Base-by-base conservation (phyloP, 495 filamentous ascomycete species). In the Talaromyces thailandensis region DNA sequence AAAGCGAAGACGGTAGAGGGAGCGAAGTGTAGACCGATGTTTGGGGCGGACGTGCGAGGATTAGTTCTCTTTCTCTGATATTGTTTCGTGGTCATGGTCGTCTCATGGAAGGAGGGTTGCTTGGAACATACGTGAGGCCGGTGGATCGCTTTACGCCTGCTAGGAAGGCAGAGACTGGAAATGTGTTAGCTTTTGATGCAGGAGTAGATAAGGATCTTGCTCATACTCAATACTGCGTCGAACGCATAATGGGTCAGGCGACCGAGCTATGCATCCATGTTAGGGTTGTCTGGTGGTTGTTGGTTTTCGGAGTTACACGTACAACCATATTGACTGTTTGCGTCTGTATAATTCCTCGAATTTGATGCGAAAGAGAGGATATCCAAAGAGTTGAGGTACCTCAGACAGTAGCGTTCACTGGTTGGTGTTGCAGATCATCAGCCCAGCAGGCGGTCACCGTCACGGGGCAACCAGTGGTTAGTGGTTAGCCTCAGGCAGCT, bases 101-200 rank as follows among this genome's bases (percentile, higher is more conserved):
- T 43, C 18, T 18, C 6, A 43, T 25, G 31, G 31, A 40, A 14
- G n/a, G 23, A 11, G 35, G 11, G 25, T 24, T 16, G 4, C 7
- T 4, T 37, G 61, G 62, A n/a, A 64, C 61, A 61, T 93, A 98
- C 94, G 94, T 96, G 71, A 98, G 82, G 70, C 94, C 94, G 43
- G 94, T 98, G 60, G 92, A 96, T 53, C 94, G 91, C 75, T 94
- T 92, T 78, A 98, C 90, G 67, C 94, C 94, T 21, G 94, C 94
- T 51, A 98, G 89, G 70, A 97, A 92, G 62, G 94, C 89, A 52
- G 94, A 98, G 75, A 98, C 89, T 94, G 66, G 26, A 76, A 66
- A 76, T 68, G 56, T 29, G 64, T 62, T 40, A 60, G 56, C 59
- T 40, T 61, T 12, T 24, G 23, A 60, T 32, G 29, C 31, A 52